Conservation (phyloP, 1,139 yeast genomes). For the Pichia sp. region DNA sequence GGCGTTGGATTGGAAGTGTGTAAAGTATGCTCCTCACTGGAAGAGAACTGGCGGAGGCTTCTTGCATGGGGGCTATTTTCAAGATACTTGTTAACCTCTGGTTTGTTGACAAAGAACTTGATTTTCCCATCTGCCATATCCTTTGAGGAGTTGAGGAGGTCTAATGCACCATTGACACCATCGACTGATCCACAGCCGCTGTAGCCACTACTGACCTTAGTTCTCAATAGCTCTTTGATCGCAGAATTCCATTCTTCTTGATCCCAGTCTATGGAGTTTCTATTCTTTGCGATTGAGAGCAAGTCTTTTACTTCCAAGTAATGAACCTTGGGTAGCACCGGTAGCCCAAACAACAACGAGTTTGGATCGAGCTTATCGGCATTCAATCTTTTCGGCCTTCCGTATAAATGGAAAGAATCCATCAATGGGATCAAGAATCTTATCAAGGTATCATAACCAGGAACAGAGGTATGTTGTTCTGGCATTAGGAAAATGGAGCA, state of each 20-base stretch:
- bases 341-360: constrained; percentile 84
- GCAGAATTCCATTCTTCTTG: constrained; percentile 63
- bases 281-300: constrained; percentile 36
- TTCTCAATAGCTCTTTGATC: constrained; percentile 58
- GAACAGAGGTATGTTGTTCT: constrained; percentile 87
- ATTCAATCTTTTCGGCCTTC: constrained; percentile 82
- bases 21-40: constrained; percentile 24
- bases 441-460: constrained; percentile 90
- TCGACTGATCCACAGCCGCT: constrained; percentile 75
- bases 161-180: constrained; percentile 57
- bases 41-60: constrained; percentile 1
- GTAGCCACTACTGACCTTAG: constrained; percentile 68
- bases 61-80: constrained; percentile 11
- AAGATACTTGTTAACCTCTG: constrained; percentile 14
- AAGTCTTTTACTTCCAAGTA: constrained; percentile 64
- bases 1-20: background rate
- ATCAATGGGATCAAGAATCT: constrained; percentile 79
- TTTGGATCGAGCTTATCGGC: constrained; percentile 80
- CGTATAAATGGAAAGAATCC: constrained; percentile 84
- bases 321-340: constrained; percentile 83
- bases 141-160: constrained; percentile 36
- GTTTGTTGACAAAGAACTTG: constrained; percentile 14
- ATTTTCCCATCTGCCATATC: constrained; percentile 25
- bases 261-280: constrained; percentile 52
- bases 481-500: constrained; percentile 94